A percentile compares a stretch with the other conserved stretches of the same genome.
These are phyloP conservation scores for Vanrija sp. DNA, from an alignment of 1,284 basidiomycete species.

Conservation along the genomic window DNA sequence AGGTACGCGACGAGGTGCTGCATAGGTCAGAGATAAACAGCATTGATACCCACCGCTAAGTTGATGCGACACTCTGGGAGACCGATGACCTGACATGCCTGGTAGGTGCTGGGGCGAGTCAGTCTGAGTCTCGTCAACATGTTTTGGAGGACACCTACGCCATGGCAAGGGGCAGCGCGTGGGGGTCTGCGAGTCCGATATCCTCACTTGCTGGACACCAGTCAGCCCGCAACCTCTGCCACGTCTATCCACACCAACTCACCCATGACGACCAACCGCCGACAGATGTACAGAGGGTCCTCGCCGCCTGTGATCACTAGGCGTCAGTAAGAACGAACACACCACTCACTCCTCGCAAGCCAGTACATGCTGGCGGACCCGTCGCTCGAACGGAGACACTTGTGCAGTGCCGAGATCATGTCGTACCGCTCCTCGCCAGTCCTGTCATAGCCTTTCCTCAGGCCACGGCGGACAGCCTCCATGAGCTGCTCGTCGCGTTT, in stretches of 20 bases:
- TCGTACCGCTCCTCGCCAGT: slow-evolving; percentile 75
- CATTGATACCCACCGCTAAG: slow-evolving; percentile 32
- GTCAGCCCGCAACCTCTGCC: no score
- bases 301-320: slow-evolving; percentile 72
- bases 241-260: no score
- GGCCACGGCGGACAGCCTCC: slow-evolving; percentile 44
- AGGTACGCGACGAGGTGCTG: slow-evolving; percentile 74
- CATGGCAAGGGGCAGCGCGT: slow-evolving; percentile 69
- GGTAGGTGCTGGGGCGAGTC: slow-evolving; percentile 50
- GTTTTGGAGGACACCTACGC: slow-evolving; percentile 39
- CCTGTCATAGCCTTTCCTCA: slow-evolving; percentile 61
- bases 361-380: slow-evolving; percentile 82
- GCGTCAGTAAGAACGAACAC: no score
- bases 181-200: slow-evolving; percentile 70
- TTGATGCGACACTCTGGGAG: slow-evolving; percentile 64
- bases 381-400: slow-evolving; percentile 75
- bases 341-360: slow-evolving; percentile 60
- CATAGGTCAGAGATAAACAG: neutral
- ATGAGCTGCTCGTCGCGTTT: slow-evolving; percentile 44
- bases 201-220: slow-evolving; percentile 68
- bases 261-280: slow-evolving; percentile 66
- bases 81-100: slow-evolving; percentile 74
- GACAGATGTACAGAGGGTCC: slow-evolving; percentile 78
- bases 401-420: slow-evolving; percentile 84
- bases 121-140: no score